These are phyloP conservation scores for Nicotiana paniculata DNA, from an alignment of 257 asterid genomes.

Conservation along the genomic window DNA sequence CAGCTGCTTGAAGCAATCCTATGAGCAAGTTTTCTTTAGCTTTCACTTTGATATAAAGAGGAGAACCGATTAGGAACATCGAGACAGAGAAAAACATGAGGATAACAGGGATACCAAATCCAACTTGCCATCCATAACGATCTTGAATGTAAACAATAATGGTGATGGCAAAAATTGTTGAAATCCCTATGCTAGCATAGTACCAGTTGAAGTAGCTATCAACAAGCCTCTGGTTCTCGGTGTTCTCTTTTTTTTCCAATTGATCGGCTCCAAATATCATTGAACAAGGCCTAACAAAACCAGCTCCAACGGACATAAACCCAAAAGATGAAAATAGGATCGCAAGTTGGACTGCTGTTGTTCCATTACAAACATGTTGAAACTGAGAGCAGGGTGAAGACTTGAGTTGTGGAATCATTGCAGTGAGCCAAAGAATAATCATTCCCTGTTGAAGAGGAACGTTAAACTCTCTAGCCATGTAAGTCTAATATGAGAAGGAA, in stretches of 20 bases:
- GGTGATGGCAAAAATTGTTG: conserved; percentile 16
- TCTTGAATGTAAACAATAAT: conserved; percentile 20
- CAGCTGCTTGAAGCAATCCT: conserved; percentile 16
- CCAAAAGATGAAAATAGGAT: conserved; percentile 1
- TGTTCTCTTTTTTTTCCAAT: neutral
- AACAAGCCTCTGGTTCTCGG: conserved; percentile 4
- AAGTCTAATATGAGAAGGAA: neutral
- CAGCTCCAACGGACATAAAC: conserved; percentile 16
- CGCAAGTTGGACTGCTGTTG: neutral
- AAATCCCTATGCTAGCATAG: conserved; percentile 5
- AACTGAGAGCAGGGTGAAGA: neutral
- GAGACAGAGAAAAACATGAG: conserved; percentile 16
- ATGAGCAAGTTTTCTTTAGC: conserved; percentile 10
- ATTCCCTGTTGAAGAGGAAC: conserved; percentile 1
- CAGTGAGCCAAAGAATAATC: conserved; percentile 18
- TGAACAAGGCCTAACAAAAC: conserved; percentile 21
- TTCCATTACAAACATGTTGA: neutral
- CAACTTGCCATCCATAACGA: conserved; percentile 17
- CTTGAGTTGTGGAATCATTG: conserved; percentile 9
- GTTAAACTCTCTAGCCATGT: neutral
- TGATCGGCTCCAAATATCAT: conserved; percentile 20
- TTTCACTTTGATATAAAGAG: conserved; percentile 11
- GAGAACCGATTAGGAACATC: conserved; percentile 10
- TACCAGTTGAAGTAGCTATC: conserved; percentile 14
- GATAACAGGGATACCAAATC: conserved; percentile 13